Evolutionary conservation across 495 filamentous ascomycete species (phyloP), one percentile per base, ranked within the genome.

Genomic region (Xylaria scruposa): DNA sequence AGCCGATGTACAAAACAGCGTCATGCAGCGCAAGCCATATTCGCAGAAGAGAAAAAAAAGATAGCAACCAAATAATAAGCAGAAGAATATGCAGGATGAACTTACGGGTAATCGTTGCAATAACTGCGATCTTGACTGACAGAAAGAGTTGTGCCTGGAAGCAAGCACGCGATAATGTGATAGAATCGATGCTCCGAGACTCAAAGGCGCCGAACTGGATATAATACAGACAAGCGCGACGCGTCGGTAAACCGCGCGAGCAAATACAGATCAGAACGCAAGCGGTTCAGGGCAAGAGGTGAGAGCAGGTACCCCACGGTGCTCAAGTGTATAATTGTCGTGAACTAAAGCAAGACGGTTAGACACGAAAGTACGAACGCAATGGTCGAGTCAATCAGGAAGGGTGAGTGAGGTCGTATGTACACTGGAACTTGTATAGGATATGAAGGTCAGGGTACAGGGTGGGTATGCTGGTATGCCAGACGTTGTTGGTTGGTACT

Each of bases 371-470:
- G 61, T 24, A 47, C 61, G n/a, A 40, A 31, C 38, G 40, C 33
- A 46, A 29, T 46, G 33, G 44, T 56, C 36, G 31, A 56, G 40
- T 65, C 38, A 65, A 71, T 66, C 53, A 59, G 29, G 61, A 51
- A 49, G 46, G 46, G 21, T 38, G 62, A 65, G 62, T 33, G 54
- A 63, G 58, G 51, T 58, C 59, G 70, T 26, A 71, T 62, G 70
- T 71, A 71, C 70, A 71, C 69, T 47, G 36, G 51, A 36, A 19
- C 69, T 71, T 71, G 69, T 71, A 71, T 71, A 64, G 61, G 36
- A 51, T 33, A 29, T 47, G 49, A 49, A 21, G 15, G 69, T 65
- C 58, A 70, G 70, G 69, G 61, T 66, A 71, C 61, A 67, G 62
- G 53, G 70, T 71, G 70, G 70, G 53, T 66, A 71, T 49, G 59